Percentiles rank a stretch among this genome's conserved stretches.
phyloP scores from a whole-genome alignment of 345 rosid genomes.

The Populus nigra region DNA sequence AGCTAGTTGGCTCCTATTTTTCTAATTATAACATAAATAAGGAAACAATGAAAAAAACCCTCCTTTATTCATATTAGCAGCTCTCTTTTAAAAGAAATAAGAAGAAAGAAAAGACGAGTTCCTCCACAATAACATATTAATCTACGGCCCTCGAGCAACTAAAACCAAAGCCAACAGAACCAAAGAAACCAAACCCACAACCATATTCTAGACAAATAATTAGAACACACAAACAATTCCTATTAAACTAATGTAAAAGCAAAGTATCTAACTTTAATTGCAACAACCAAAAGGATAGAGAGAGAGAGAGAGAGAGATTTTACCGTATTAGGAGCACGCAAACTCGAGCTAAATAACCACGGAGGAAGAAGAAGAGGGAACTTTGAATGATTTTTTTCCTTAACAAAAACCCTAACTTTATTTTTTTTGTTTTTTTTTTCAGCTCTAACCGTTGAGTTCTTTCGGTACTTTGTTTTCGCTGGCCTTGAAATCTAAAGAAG shows the following conservation, averaged over 20 bases:
- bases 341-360: neutral
- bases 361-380: neutral
- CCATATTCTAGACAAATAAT: neutral
- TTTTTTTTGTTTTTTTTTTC: neutral
- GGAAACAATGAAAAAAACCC: no score
- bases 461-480: neutral
- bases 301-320: neutral
- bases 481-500: neutral
- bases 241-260: neutral
- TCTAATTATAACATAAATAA: neutral
- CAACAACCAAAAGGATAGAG: neutral
- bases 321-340: slow-evolving; percentile 2
- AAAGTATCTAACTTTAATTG: neutral
- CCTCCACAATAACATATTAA: neutral
- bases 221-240: neutral
- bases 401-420: slow-evolving; percentile 7
- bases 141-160: neutral
- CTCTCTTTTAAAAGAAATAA: no score
- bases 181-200: neutral
- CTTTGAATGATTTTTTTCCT: neutral
- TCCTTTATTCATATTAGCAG: neutral
- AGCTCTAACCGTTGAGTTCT: neutral
- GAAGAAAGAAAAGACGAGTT: neutral
- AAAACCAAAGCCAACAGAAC: neutral
- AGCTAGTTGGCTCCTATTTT: neutral